phyloP scores from a whole-genome alignment of 208 protist species.

The Trypanosoma vivax region DNA sequence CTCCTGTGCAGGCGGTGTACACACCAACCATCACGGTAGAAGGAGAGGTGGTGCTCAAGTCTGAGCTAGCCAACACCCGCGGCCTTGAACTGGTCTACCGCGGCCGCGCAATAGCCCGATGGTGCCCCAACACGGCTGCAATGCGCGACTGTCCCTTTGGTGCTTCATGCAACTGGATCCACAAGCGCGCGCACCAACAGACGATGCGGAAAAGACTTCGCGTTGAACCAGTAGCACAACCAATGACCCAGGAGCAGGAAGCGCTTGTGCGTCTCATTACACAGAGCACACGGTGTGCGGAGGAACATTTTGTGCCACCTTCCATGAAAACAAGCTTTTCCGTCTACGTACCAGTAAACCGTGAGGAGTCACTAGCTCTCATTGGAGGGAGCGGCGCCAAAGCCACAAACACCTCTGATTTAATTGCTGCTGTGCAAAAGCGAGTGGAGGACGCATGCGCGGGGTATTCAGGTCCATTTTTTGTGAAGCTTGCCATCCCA shows the following conservation, averaged over 20 bases:
- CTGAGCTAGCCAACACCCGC: slow-evolving; percentile 48
- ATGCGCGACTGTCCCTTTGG: slow-evolving; percentile 72
- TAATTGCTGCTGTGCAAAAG: slow-evolving; percentile 5
- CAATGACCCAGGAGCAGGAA: slow-evolving; percentile 30
- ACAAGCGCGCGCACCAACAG: slow-evolving; percentile 42
- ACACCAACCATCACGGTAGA: slow-evolving; percentile 58
- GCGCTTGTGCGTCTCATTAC: slow-evolving; percentile 21
- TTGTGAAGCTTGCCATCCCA: slow-evolving; percentile 62
- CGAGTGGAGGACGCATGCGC: slow-evolving; percentile 13
- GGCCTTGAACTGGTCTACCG: slow-evolving; percentile 77
- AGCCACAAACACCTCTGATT: slow-evolving; percentile 3
- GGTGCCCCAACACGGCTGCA: slow-evolving; percentile 61
- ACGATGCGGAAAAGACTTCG: slow-evolving; percentile 71
- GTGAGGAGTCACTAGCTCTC: slow-evolving; percentile 7
- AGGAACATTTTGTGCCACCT: slow-evolving; percentile 17
- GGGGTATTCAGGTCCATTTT: slow-evolving; percentile 21
- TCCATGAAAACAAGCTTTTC: slow-evolving; percentile 17
- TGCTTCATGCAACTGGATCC: slow-evolving; percentile 56
- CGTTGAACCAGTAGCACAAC: slow-evolving; percentile 13
- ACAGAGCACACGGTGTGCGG: slow-evolving; percentile 14
- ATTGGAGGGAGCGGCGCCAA: neutral
- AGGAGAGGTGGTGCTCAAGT: slow-evolving; percentile 57
- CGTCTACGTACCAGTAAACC: slow-evolving; percentile 29
- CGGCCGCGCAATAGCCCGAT: slow-evolving; percentile 47
- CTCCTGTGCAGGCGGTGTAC: slow-evolving; percentile 72